Evolutionary conservation across 2,329 filamentous ascomycete species (phyloP).

Genomic region (Fusarium sororula): DNA sequence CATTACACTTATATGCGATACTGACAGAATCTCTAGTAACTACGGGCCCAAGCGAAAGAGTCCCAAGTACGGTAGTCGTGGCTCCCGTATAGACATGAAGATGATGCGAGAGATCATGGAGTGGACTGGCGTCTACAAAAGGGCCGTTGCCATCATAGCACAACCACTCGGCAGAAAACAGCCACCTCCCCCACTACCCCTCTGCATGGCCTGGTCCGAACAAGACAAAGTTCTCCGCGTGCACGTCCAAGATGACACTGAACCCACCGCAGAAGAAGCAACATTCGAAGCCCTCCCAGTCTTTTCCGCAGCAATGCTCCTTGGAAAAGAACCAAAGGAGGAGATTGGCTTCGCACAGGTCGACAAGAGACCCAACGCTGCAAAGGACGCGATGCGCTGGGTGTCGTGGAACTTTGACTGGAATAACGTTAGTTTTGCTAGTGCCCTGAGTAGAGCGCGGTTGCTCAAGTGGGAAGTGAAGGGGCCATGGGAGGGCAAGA

Average conservation of each 20-base stretch:
- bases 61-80: not conserved
- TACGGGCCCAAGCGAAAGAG: not conserved
- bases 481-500: not conserved
- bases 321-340: not conserved
- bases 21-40: too few species aligned
- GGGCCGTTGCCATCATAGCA: not conserved
- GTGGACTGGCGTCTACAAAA: not conserved
- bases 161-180: not conserved
- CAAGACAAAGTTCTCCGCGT: not conserved
- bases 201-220: not conserved
- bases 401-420: not conserved
- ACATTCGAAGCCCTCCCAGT: not conserved
- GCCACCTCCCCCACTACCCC: accelerated
- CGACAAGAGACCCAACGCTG: not conserved
- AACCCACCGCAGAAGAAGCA: not conserved
- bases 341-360: not conserved
- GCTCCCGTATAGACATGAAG: not conserved
- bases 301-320: not conserved
- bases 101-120: not conserved
- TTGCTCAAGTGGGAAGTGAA: not conserved
- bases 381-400: not conserved
- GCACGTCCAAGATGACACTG: not conserved
- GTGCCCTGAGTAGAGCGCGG: not conserved
- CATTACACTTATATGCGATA: too few species aligned
- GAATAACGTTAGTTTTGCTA: not conserved